Conservation (phyloP, 768 basidiomycete species). For the Kwoniella bestiolae region DNA sequence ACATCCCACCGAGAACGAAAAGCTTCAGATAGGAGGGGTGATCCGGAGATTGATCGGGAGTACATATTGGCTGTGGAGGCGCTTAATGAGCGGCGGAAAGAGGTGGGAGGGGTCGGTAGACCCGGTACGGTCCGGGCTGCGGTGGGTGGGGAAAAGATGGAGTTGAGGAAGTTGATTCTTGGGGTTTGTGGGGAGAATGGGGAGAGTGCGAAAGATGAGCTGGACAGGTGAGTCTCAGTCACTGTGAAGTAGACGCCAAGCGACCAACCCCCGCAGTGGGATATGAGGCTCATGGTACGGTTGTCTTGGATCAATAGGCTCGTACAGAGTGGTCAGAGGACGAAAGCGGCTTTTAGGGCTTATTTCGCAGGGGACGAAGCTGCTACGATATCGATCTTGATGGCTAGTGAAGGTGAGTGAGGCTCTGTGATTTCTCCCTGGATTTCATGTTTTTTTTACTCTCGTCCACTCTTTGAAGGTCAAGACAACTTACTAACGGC, state of each 20-base stretch:
- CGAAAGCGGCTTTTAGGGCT: constrained; percentile 53
- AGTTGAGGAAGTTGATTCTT: constrained; percentile 48
- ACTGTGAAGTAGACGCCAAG: not conserved
- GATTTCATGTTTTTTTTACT: too few species aligned
- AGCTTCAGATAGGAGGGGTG: constrained; percentile 23
- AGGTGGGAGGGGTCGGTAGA: constrained; percentile 15
- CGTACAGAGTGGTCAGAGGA: constrained; percentile 40
- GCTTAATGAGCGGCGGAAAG: constrained; percentile 13
- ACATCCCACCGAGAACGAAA: constrained; percentile 6
- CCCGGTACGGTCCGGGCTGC: constrained; percentile 16
- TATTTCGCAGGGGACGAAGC: constrained; percentile 52
- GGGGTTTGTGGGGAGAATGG: constrained; percentile 44
- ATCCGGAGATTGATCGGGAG: constrained; percentile 11
- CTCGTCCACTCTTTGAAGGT: too few species aligned
- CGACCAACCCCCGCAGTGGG: too few species aligned
- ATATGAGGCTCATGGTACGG: not conserved
- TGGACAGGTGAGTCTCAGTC: constrained; percentile 33
- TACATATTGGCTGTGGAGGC: constrained; percentile 18
- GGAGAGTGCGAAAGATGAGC: constrained; percentile 29
- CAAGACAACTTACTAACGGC: too few species aligned
- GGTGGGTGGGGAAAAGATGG: constrained; percentile 16
- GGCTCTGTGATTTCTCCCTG: too few species aligned
- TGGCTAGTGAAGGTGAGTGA: constrained; percentile 41
- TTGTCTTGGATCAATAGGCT: constrained; percentile 5
- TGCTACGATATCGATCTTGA: constrained; percentile 46